Percentiles rank a stretch among this genome's conserved stretches.
These are phyloP conservation scores for Albophoma yamanashiensis DNA, from an alignment of 2,329 filamentous ascomycete genomes.

Conservation along the genomic window DNA sequence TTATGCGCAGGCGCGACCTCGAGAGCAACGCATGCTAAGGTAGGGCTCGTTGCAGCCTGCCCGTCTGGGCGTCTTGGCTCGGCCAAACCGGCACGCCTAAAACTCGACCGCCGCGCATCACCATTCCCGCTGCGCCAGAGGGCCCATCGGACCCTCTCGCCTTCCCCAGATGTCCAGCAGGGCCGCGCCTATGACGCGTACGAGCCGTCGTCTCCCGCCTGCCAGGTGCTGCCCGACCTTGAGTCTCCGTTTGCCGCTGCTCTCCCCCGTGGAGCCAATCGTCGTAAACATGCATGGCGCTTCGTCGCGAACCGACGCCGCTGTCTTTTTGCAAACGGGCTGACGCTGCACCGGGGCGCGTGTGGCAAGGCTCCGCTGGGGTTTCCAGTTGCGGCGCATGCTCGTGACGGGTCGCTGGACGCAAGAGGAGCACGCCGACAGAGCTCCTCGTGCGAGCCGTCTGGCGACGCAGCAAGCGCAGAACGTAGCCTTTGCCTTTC, in stretches of 20 bases:
- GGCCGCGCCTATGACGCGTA: too few species aligned
- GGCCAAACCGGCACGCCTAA: conserved; percentile 4
- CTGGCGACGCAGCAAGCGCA: too few species aligned
- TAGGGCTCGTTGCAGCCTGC: background rate
- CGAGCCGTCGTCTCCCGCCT: background rate
- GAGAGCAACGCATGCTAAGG: background rate
- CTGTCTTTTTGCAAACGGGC: background rate
- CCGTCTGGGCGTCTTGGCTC: conserved; percentile 4
- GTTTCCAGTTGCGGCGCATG: too few species aligned
- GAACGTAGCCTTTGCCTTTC: background rate
- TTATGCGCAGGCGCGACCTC: background rate
- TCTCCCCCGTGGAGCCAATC: too few species aligned
- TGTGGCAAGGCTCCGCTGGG: too few species aligned
- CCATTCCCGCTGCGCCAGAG: conserved; percentile 1
- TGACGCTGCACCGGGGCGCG: too few species aligned
- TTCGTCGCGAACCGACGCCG: background rate
- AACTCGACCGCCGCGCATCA: background rate
- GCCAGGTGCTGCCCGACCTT: too few species aligned
- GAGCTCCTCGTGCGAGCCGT: too few species aligned
- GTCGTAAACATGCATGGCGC: background rate
- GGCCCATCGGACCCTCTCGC: background rate
- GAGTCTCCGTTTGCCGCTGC: too few species aligned
- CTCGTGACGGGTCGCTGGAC: too few species aligned
- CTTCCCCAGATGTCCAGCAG: background rate
- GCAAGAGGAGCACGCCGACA: too few species aligned